phyloP scores from a whole-genome alignment of 2,329 filamentous ascomycete genomes.

The Alternaria sp. region DNA sequence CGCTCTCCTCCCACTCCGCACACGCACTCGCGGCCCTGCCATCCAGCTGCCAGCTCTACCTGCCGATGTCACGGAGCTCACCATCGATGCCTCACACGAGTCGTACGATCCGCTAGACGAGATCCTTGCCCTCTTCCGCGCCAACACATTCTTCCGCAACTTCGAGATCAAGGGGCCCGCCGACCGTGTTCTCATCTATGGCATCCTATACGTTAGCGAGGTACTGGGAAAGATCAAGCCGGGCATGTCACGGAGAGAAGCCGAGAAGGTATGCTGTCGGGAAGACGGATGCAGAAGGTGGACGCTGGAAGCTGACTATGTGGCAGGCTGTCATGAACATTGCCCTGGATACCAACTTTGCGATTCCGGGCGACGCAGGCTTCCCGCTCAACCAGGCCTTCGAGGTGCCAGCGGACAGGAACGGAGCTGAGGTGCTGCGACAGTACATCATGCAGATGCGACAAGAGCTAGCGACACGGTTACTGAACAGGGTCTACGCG shows the following conservation, averaged over 20 bases:
- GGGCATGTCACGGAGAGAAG: slow-evolving; percentile 67
- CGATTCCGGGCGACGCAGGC: slow-evolving; percentile 88
- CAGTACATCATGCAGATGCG: slow-evolving; percentile 92
- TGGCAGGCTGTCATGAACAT: slow-evolving; percentile 80
- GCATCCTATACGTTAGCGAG: slow-evolving; percentile 93
- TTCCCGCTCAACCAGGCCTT: slow-evolving; percentile 98
- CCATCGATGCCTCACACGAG: slow-evolving; percentile 80
- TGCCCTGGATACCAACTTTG: slow-evolving; percentile 91
- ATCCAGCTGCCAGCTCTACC: slow-evolving; percentile 74
- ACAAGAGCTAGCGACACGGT: slow-evolving; percentile 83
- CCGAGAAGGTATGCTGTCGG: slow-evolving; percentile 63
- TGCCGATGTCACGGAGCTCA: slow-evolving; percentile 61
- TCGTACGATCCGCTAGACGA: slow-evolving; percentile 98
- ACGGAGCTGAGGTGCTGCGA: slow-evolving; percentile 86
- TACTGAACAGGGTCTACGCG: slow-evolving; percentile 86
- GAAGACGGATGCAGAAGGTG: slow-evolving; percentile 40
- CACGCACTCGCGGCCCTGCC: slow-evolving; percentile 92
- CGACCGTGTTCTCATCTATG: slow-evolving; percentile 93
- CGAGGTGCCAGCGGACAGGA: slow-evolving; percentile 82
- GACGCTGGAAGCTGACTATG: background rate
- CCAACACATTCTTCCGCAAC: slow-evolving; percentile 99
- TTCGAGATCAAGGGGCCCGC: slow-evolving; percentile 98
- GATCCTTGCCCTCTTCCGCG: slow-evolving; percentile 88
- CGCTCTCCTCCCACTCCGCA: slow-evolving; percentile 90
- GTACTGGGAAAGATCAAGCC: slow-evolving; percentile 88